Evolutionary conservation across 2,329 filamentous ascomycete species (phyloP), one percentile per base, ranked within the genome.

Genomic region (Herpotrichia juniperi): DNA sequence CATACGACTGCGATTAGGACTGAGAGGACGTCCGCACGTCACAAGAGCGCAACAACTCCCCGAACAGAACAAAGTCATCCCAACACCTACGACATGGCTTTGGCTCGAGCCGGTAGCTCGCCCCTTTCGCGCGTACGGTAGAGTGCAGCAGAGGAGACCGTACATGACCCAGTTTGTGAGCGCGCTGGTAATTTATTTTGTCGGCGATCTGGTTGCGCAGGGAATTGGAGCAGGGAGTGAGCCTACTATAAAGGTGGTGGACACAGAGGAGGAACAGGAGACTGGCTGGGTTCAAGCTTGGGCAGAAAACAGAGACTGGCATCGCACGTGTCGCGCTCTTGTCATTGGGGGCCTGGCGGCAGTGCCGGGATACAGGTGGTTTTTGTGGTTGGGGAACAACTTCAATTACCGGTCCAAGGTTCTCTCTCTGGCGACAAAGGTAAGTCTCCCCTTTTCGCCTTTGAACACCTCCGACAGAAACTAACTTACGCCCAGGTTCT

Each of bases 361-460:
- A 16, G 90, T 96, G 52, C 93, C 93, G 1, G 84, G 83, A 40
- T 96, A 93, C 70, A 84, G 85, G 63, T 96, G 92, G 92, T 96
- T 80, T 76, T 79, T 93, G 61, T 96, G 88, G 75, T 83, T 97
- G 12, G 87, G 89, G 35, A 81, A 84, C 53, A 83, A 87, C 74
- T 96, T 96, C 82, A 96, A 96, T 77, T 96, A 90, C 74, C 62
- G 84, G 7, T 93, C 89, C 25, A 87, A 87, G 61, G 63, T 83
- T 31, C 74, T 90, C 43, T 92, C 89, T 2, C 80, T 97, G 26
- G 79, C 80, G 25, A 85, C 86, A 50, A 96, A 96, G 75, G 69
- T 69, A 50, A 10, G 34, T 24, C 11, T 31, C 32, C 2, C 24
- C 14, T 35, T 31, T 19, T 10, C 30, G 3, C 24, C 10, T 14